A percentile compares a stretch with the other conserved stretches of the same genome.
Evolutionary conservation across 2,329 filamentous ascomycete species (phyloP).

Genomic region (Leptosphaerulina australis): DNA sequence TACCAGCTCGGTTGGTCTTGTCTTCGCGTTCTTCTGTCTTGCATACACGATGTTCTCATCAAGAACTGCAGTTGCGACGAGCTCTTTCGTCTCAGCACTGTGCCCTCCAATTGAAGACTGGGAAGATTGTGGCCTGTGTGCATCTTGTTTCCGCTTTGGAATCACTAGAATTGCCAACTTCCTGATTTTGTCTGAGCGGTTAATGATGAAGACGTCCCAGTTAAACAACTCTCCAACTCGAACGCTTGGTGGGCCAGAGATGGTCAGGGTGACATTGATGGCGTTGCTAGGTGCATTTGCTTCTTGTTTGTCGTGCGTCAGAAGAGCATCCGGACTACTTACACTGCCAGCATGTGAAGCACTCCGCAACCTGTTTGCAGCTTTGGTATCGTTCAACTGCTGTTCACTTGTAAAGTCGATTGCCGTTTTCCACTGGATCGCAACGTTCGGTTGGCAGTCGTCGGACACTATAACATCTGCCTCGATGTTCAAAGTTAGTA

Average conservation of each 20-base stretch:
- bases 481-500: conserved; percentile 64
- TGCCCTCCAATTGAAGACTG: conserved; percentile 50
- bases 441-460: conserved; percentile 65
- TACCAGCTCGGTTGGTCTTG: conserved; percentile 71
- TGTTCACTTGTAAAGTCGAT: conserved; percentile 67
- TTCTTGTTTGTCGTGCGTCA: conserved; percentile 29
- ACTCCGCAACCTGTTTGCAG: conserved; percentile 40
- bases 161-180: conserved; percentile 74
- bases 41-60: conserved; percentile 75
- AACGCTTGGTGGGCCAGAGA: conserved; percentile 67
- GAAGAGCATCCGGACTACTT: conserved; percentile 38
- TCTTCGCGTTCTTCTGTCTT: conserved; percentile 68
- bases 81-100: conserved; percentile 43
- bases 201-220: conserved; percentile 78
- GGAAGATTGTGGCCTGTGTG: conserved; percentile 51
- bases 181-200: conserved; percentile 66
- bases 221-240: conserved; percentile 70
- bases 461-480: conserved; percentile 64
- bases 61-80: conserved; percentile 68
- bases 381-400: conserved; percentile 50
- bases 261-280: conserved; percentile 76
- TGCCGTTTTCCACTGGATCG: conserved; percentile 70
- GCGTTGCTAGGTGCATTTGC: conserved; percentile 46
- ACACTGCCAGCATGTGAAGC: conserved; percentile 30
- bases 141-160: conserved; percentile 65